Percentiles rank a stretch among this genome's conserved stretches.
Evolutionary conservation across 345 rosid genomes (phyloP).

Genomic region (Murraya koenigii): DNA sequence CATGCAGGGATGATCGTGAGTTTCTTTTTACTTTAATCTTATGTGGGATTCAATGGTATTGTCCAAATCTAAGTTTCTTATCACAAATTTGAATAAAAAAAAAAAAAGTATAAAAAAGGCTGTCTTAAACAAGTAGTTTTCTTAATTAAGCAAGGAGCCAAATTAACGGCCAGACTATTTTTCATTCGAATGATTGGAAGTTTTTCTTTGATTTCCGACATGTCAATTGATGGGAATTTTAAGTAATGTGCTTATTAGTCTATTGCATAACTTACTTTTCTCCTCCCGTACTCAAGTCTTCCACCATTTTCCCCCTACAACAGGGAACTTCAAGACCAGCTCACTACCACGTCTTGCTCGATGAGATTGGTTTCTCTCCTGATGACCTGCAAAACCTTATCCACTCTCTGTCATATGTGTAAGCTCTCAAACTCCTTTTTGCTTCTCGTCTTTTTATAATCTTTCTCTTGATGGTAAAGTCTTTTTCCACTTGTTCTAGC

Average conservation of each 20-base stretch:
- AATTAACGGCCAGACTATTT: not conserved
- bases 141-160: not conserved
- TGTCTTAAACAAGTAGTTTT: not conserved
- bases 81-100: no score
- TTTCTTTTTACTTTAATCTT: not conserved
- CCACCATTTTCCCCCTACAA: not conserved
- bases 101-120: not conserved
- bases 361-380: conserved; percentile 82
- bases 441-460: not conserved
- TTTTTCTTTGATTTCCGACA: not conserved
- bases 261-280: not conserved
- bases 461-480: conserved; percentile 3
- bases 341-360: conserved; percentile 78
- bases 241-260: not conserved
- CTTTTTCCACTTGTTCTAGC: conserved; percentile 31
- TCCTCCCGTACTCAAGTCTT: not conserved
- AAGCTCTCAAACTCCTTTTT: conserved; percentile 30
- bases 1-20: conserved; percentile 79
- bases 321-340: conserved; percentile 94
- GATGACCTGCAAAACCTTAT: conserved; percentile 66
- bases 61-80: not conserved
- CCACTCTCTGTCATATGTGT: conserved; percentile 82
- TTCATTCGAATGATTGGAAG: not conserved
- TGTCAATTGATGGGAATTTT: not conserved
- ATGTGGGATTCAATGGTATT: not conserved